Base-by-base conservation (phyloP, 352 stramenopile species). In the Pseudoperonospora humuli region DNA sequence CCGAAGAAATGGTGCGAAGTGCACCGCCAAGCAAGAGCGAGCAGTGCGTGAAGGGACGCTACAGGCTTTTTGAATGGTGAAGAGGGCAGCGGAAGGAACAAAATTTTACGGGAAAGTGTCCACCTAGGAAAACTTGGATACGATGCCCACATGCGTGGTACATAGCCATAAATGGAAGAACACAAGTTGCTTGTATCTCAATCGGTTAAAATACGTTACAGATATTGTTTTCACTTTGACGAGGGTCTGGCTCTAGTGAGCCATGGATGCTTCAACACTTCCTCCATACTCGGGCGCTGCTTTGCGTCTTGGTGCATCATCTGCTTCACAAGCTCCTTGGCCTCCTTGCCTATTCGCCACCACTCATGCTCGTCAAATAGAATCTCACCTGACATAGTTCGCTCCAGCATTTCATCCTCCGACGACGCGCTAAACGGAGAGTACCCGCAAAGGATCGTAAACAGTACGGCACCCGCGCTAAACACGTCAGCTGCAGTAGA, bases 401-500 rank as follows among this genome's bases (percentile, higher is more conserved):
- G 55, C 54, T 75, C 57, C 43, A 81, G 48, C 48, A 81, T 71
- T 50, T 86, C 68, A 32, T 82, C 67, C 29, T 87, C 75, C 7
- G 65, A 78, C 9, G 58, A 56, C 0, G 64, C 63, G 34, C 64
- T 70, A 56, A 91, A 91, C 19, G 78, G 78, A 8, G 69, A 68
- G 48, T 77, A 83, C 13, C 78, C 78, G 40, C 55, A 62, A 13
- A 91, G 55, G 44, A 86, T 57, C 5, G 63, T 84, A 54, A 75
- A 91, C 25, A 91, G 49, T 34, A 88, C 61, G 3, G 67, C 75
- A 11, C 78, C 78, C 13, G 75, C 75, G 48, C 73, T 86, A 23
- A 91, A 91, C 20, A 91, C 64, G 34, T 91, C 75, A 14, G 74
- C 70, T 0, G 78, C 78, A n/a, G 67, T 71, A 20, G 62, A 71